These are phyloP conservation scores for Trametes cubensis DNA, from an alignment of 768 basidiomycete genomes.

Conservation along the genomic window DNA sequence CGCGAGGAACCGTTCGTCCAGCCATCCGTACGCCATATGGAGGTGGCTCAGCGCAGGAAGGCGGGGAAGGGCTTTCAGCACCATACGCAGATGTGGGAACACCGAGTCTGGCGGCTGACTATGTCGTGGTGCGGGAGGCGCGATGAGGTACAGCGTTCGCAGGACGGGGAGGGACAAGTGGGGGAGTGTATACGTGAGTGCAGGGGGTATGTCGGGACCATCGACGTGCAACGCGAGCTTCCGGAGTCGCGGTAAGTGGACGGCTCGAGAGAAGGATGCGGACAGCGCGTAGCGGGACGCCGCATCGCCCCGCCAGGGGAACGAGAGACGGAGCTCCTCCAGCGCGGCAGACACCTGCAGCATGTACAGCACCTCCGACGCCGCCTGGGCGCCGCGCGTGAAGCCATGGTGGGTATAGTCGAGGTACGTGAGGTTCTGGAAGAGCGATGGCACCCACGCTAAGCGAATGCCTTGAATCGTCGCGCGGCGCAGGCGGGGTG, in stretches of 20 bases:
- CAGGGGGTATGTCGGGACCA: slow-evolving; percentile 60
- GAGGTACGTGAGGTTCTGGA: slow-evolving; percentile 60
- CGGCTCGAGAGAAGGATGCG: slow-evolving; percentile 35
- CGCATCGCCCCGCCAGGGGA: slow-evolving; percentile 40
- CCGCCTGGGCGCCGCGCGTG: slow-evolving; percentile 56
- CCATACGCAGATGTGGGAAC: slow-evolving; percentile 28
- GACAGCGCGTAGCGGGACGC: slow-evolving; percentile 30
- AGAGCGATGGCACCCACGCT: slow-evolving; percentile 63
- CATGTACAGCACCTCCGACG: slow-evolving; percentile 60
- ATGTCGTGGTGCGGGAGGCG: slow-evolving; percentile 28
- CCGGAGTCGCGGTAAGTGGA: slow-evolving; percentile 50
- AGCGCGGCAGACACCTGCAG: slow-evolving; percentile 56
- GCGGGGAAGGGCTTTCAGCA: slow-evolving; percentile 29
- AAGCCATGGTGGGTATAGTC: slow-evolving; percentile 78
- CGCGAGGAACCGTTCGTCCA: slow-evolving; percentile 30
- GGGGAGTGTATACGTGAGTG: slow-evolving; percentile 55
- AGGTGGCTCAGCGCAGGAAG: slow-evolving; percentile 28
- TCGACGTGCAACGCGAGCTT: slow-evolving; percentile 54
- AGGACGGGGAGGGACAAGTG: slow-evolving; percentile 53
- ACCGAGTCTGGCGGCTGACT: background rate
- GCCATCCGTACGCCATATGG: slow-evolving; percentile 31
- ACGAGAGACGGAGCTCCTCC: slow-evolving; percentile 56
- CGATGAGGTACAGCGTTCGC: slow-evolving; percentile 47
- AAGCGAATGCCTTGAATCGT: slow-evolving; percentile 68
- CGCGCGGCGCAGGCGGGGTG: slow-evolving; percentile 57